Base-by-base conservation (phyloP, 345 rosid species). In the Eucalyptus cloeziana region DNA sequence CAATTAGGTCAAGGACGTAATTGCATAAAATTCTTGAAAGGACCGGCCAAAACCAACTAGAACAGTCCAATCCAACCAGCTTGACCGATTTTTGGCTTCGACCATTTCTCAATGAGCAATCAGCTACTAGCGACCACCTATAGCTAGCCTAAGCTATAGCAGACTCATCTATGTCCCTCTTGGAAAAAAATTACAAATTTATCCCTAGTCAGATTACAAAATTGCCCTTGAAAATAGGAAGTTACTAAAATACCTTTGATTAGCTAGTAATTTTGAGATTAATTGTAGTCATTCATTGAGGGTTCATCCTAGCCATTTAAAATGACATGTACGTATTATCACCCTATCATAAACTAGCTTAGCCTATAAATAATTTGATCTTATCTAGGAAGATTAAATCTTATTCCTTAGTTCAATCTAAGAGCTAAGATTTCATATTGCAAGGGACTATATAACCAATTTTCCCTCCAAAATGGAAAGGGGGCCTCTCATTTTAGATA, bases 71-170 rank as follows among this genome's bases (percentile, higher is more conserved):
- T 22, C 62, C 30, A 24, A 22, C 6, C 1, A 21, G 0, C 58
- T 56, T 1, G 13, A 56, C 30, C 0, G 13, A 3, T 25, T 25
- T 56, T 56, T 25, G 30, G 62, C 30, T 24, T 52, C 0, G 2
- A 25, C 58, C 25, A 21, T 52, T 52, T 21, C 58, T 52, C 25
- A 21, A 52, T 1, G 0, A 52, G 58, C 25, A 52, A 52, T 52
- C 25, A 52, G 3, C 25, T 52, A 1, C 13, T 1, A 0, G 3
- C 0, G 1, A 56, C 30, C 30, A 56, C 62, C 0, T 4, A 13
- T 0, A 7, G 13, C 58, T 56, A 25, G 62, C 30, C 62, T 3
- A 56, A 22, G 12, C 30, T 6, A 56, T 9, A 22, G 11, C 62
- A 22, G 0, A 56, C 62, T 25, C 30, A 22, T 25, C 6, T 10